Base-by-base conservation (phyloP, 2,329 filamentous ascomycete genomes). In the Aspergillus japonicus region DNA sequence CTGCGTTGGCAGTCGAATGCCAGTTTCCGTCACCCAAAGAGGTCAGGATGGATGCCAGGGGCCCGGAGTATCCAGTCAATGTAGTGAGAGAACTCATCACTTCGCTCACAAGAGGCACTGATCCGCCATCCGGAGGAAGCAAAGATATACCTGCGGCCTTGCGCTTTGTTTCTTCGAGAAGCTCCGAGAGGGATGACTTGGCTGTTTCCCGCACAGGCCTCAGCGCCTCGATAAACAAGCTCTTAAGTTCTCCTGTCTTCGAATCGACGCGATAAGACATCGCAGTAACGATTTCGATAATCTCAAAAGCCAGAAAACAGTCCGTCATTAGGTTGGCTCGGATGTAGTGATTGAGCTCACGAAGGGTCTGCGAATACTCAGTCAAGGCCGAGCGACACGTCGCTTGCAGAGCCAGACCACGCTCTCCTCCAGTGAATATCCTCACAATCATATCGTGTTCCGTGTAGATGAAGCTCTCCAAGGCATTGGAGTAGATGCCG, bases 11-110 rank as follows among this genome's bases (percentile, higher is more conserved):
- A 3, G 83, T 83, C 11, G 85, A 84, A 56, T 79, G 80, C 95
- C 95, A 99, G 39, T 94, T 94, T 1, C 93, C 92, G 68, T 98
- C 93, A 19, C 95, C 95, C 10, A 99, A 79, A 0, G 93, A 96
- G 29, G 95, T 88, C 82, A 99, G 88, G 66, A 99, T 91, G 61
- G 91, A 94, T 2, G 91, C 91, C 21, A 99, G 84, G 1, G 95
- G 92, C 6, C 88, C 85, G 23, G 96, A 82, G 75, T 96, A 98
- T 56, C 89, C 87, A 1, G 93, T 90, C 86, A 99, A 90, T 14
- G 89, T 89, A 68, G 95, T 89, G 16, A 99, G 80, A 29, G 93
- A 88, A 63, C 87, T 88, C 87, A 98, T 94, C 4, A 90, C 91
- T 71, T 96, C 91, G 0, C 87, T 83, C 0, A 95, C 91, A 21